These are phyloP conservation scores for Kwoniella sp. DNA, from an alignment of 768 basidiomycete species.

Conservation along the genomic window DNA sequence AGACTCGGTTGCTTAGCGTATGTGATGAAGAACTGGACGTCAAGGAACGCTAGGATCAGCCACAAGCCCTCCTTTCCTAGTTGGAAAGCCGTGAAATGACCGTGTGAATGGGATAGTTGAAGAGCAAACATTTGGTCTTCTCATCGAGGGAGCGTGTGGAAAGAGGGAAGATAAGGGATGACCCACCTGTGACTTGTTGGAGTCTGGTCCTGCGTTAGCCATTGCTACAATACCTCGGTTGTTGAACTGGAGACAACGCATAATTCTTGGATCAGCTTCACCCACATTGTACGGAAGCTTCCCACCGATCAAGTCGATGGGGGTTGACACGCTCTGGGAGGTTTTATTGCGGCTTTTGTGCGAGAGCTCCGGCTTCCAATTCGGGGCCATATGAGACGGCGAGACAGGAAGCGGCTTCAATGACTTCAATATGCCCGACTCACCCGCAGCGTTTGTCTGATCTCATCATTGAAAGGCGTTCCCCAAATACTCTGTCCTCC, in stretches of 20 bases:
- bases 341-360: too few species aligned
- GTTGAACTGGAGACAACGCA: conserved; percentile 70
- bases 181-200: conserved; percentile 69
- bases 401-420: too few species aligned
- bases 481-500: conserved; percentile 98
- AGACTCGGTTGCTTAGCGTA: conserved; percentile 92
- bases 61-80: not conserved
- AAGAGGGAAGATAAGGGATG: not conserved
- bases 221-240: conserved; percentile 91
- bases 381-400: too few species aligned
- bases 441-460: conserved; percentile 91
- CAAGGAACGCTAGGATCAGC: not conserved
- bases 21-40: conserved; percentile 61
- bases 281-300: too few species aligned
- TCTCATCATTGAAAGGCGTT: conserved; percentile 84
- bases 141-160: not conserved
- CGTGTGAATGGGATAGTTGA: too few species aligned
- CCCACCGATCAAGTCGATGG: too few species aligned
- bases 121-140: too few species aligned
- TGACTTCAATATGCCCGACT: too few species aligned
- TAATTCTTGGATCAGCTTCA: not conserved
- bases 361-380: too few species aligned
- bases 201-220: conserved; percentile 70
- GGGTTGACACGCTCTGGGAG: too few species aligned
- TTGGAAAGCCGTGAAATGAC: too few species aligned